Evolutionary conservation across 805 yeast species (phyloP), one percentile per base, ranked within the genome.

Genomic region (Groenewaldozyma salmanticensis): DNA sequence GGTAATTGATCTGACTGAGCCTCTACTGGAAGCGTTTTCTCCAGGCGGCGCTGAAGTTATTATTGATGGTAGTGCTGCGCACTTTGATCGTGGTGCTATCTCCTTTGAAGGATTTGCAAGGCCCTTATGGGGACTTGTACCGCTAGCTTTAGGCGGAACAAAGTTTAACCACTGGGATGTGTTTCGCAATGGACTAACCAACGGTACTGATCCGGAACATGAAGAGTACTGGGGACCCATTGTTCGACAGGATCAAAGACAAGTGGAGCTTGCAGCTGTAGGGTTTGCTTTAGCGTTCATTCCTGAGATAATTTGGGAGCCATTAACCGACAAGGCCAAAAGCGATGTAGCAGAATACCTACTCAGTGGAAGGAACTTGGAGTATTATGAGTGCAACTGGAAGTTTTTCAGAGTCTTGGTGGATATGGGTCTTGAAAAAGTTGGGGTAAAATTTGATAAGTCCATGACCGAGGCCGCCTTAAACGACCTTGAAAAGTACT

Each of bases 61-160:
- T 27, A 35, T 53, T 5, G 51, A 45, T 16, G 51, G 35, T 16
- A 43, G 49, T 22, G 62, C 55, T 2, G 61, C 59, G 6, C 47
- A 45, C 31, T 59, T 55, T 39, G 49, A 51, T 27, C 40, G 37
- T 9, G 44, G 40, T 7, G 58, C 60, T 7, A 53, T 57, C 3
- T 48, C 49, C 15, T 44, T 58, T 6, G 62, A 59, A 41, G 62
- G 62, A 1, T 59, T 52, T 32, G 50, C 59, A 4, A 42, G 64
- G 20, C 55, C 59, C 1, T 39, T 59, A 41, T 59, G 61, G 61
- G 63, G 61, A 15, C 43, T 57, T 21, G 61, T 54, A 2, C 58
- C 62, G 3, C 47, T 43, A 21, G 54, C 35, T 19, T 40, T 42
- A 4, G 59, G 61, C 4, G 52, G 52, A 4, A 43, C 42, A 3